Evolutionary conservation across 2,329 filamentous ascomycete species (phyloP).

Genomic region (Aphanocladium album): DNA sequence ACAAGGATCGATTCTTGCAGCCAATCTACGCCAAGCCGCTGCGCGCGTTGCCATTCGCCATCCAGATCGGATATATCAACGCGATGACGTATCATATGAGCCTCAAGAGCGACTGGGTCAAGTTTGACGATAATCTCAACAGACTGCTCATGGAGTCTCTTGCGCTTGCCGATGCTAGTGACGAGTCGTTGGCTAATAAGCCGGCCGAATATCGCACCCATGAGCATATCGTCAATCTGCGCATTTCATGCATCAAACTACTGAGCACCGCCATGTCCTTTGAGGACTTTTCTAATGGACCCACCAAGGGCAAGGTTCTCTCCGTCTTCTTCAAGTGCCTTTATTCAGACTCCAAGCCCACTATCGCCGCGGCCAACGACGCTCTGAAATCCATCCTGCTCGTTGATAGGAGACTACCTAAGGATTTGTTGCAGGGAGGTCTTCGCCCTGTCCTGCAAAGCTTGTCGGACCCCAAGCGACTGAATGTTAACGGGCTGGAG

Average conservation of each 20-base stretch:
- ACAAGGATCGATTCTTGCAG: slow-evolving; percentile 82
- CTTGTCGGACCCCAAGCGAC: slow-evolving; percentile 84
- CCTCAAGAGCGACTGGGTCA: slow-evolving; percentile 81
- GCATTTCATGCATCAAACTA: slow-evolving; percentile 89
- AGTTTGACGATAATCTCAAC: slow-evolving; percentile 88
- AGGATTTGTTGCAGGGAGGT: slow-evolving; percentile 90
- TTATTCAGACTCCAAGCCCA: slow-evolving; percentile 87
- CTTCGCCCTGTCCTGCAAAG: slow-evolving; percentile 94
- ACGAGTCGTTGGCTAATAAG: slow-evolving; percentile 88
- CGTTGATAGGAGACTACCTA: slow-evolving; percentile 86
- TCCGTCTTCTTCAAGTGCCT: slow-evolving; percentile 97
- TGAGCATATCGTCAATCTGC: slow-evolving; percentile 83
- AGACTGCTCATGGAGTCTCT: slow-evolving; percentile 89
- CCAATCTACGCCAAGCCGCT: slow-evolving; percentile 95
- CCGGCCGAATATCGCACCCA: slow-evolving; percentile 93
- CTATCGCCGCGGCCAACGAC: slow-evolving; percentile 89
- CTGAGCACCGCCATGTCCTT: slow-evolving; percentile 91
- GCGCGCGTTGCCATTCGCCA: slow-evolving; percentile 84
- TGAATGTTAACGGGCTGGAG: slow-evolving; percentile 84
- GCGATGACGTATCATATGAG: slow-evolving; percentile 93
- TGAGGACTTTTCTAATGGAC: slow-evolving; percentile 77
- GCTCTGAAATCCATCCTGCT: slow-evolving; percentile 83
- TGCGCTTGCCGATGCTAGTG: slow-evolving; percentile 88
- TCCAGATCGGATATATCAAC: slow-evolving; percentile 97
- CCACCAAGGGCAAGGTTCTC: slow-evolving; percentile 68